phyloP scores from a whole-genome alignment of 768 basidiomycete species.

The Lentinus tigrinus region DNA sequence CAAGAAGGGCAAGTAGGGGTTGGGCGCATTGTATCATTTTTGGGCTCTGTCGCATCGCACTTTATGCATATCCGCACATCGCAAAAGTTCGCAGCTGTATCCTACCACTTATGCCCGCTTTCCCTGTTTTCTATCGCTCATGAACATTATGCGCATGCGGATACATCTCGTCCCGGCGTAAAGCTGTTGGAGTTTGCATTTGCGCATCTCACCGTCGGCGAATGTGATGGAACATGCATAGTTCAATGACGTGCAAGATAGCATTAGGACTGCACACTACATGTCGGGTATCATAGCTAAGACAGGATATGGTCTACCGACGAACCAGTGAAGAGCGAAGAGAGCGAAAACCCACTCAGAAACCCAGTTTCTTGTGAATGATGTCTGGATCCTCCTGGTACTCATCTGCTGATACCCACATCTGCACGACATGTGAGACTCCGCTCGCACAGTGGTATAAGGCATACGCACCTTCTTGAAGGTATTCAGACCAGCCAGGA shows the following conservation, averaged over 20 bases:
- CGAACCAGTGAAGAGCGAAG: constrained; percentile 7
- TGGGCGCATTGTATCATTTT: constrained; percentile 26
- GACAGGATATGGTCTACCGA: constrained; percentile 22
- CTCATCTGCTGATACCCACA: constrained; percentile 99
- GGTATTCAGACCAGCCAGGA: constrained; percentile 91
- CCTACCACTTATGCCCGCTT: constrained; percentile 40
- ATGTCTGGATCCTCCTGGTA: constrained; percentile 99
- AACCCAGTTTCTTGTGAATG: constrained; percentile 93
- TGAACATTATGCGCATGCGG: constrained; percentile 36
- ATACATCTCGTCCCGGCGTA: background rate
- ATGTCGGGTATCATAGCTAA: constrained; percentile 25
- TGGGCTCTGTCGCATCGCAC: constrained; percentile 35
- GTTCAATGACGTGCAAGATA: constrained; percentile 5
- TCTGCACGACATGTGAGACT: constrained; percentile 45
- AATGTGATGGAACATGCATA: background rate
- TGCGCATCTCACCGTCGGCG: background rate
- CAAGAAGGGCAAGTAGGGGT: constrained; percentile 87
- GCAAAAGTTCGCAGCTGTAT: constrained; percentile 40
- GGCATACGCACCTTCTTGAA: constrained; percentile 82
- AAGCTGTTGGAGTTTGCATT: background rate
- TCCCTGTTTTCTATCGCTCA: constrained; percentile 23
- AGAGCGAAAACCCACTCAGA: constrained; percentile 39
- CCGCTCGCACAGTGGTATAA: constrained; percentile 3
- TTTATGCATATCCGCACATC: constrained; percentile 25
- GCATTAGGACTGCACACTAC: constrained; percentile 21